These are phyloP conservation scores for Cercospora berteroae DNA, from an alignment of 2,329 filamentous ascomycete species.

Conservation along the genomic window DNA sequence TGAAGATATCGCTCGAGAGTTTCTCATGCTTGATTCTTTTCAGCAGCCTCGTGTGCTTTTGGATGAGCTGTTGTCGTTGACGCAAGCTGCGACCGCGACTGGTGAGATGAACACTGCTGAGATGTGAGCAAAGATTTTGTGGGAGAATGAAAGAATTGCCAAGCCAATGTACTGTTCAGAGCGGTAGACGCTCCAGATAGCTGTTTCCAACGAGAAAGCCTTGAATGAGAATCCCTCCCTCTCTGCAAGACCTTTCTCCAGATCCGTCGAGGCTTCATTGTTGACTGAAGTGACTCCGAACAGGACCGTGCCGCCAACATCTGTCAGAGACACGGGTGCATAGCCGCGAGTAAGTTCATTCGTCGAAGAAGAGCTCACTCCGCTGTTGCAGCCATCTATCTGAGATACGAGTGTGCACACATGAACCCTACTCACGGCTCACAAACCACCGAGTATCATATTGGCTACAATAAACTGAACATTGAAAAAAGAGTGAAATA, in stretches of 20 bases:
- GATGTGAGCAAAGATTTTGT: neutral
- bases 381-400: neutral
- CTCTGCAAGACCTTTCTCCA: neutral
- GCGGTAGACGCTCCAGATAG: neutral
- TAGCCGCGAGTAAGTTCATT: neutral
- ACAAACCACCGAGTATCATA: neutral
- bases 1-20: conserved; percentile 47
- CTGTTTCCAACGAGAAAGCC: neutral
- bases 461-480: neutral
- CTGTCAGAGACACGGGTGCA: neutral
- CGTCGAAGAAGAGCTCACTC: neutral
- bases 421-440: neutral
- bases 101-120: neutral
- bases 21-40: conserved; percentile 41
- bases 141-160: neutral
- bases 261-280: neutral
- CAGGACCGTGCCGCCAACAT: neutral
- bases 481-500: neutral
- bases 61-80: conserved; percentile 38
- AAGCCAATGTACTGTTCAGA: neutral
- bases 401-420: neutral
- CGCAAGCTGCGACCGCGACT: neutral
- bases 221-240: neutral
- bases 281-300: neutral
- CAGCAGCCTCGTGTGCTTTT: conserved; percentile 40